phyloP scores from a whole-genome alignment of 2,329 filamentous ascomycete genomes.

The Colletotrichum salicis region DNA sequence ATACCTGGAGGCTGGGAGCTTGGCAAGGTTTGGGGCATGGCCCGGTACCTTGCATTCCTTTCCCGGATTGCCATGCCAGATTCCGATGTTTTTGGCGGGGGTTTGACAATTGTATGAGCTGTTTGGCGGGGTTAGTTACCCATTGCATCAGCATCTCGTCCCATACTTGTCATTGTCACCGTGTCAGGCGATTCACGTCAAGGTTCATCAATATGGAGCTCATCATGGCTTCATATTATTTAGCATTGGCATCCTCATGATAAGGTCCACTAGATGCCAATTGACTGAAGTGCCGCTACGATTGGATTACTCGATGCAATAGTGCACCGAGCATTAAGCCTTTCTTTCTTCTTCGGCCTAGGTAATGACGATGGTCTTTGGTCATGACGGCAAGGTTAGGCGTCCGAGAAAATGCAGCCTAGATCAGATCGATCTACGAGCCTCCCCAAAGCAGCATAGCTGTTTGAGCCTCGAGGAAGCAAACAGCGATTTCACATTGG shows the following conservation, averaged over 20 bases:
- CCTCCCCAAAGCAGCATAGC: not conserved
- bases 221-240: not conserved
- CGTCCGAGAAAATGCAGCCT: not conserved
- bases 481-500: not conserved
- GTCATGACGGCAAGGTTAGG: not conserved
- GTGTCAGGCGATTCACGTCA: too few relatives aligned
- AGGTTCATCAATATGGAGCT: not conserved
- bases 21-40: not conserved
- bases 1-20: not conserved
- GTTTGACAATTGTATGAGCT: not conserved
- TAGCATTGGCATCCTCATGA: not conserved
- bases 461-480: not conserved
- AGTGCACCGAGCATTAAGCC: not conserved
- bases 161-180: not conserved
- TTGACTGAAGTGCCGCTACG: not conserved
- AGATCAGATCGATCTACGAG: not conserved
- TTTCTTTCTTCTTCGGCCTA: conserved; percentile 10
- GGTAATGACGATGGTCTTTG: not conserved
- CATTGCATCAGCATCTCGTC: not conserved
- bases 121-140: not conserved
- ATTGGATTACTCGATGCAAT: not conserved
- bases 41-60: not conserved
- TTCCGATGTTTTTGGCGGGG: conserved; percentile 1
- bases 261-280: not conserved
- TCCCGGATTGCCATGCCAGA: conserved; percentile 26